These are phyloP conservation scores for Thermomyces lanuginosus DNA, from an alignment of 2,329 filamentous ascomycete genomes.

Conservation along the genomic window DNA sequence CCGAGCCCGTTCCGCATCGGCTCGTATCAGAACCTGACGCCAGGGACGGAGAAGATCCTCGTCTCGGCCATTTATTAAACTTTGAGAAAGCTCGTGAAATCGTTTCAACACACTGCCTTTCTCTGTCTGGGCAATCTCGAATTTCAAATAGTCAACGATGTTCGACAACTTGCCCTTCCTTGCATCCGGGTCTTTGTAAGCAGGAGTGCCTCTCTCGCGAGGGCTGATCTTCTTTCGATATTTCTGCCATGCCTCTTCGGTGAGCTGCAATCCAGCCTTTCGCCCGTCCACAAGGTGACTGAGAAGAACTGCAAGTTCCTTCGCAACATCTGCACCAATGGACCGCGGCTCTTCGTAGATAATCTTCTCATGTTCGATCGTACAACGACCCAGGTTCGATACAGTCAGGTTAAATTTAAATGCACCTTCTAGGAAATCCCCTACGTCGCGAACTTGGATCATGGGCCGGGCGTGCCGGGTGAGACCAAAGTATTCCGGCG, in stretches of 20 bases:
- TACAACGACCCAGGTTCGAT: constrained; percentile 37
- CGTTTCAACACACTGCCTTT: constrained; percentile 15
- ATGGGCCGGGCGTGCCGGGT: constrained; percentile 28
- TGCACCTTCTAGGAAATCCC: constrained; percentile 26
- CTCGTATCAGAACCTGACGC: constrained; percentile 12
- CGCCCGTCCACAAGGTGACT: constrained; percentile 31
- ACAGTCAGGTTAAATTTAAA: constrained; percentile 33
- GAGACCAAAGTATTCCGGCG: constrained; percentile 33
- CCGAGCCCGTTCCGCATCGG: constrained; percentile 8
- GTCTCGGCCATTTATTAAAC: constrained; percentile 13
- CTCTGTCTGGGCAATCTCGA: constrained; percentile 21
- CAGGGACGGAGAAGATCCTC: constrained; percentile 20
- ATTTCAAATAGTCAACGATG: constrained; percentile 31
- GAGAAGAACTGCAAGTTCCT: constrained; percentile 26
- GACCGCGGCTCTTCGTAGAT: constrained; percentile 38
- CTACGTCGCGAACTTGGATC: constrained; percentile 20
- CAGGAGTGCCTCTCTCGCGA: constrained; percentile 14
- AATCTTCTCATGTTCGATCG: constrained; percentile 33
- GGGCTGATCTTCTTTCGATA: constrained; percentile 21
- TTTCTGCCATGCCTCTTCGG: constrained; percentile 22
- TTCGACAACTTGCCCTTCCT: constrained; percentile 15
- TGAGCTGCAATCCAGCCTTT: constrained; percentile 29
- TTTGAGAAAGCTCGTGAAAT: constrained; percentile 16
- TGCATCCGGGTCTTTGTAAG: constrained; percentile 19
- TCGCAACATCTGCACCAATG: constrained; percentile 18